Evolutionary conservation across 257 asterid genomes (phyloP), one percentile per base, ranked within the genome.

Genomic region (Solanum ossicruentum): DNA sequence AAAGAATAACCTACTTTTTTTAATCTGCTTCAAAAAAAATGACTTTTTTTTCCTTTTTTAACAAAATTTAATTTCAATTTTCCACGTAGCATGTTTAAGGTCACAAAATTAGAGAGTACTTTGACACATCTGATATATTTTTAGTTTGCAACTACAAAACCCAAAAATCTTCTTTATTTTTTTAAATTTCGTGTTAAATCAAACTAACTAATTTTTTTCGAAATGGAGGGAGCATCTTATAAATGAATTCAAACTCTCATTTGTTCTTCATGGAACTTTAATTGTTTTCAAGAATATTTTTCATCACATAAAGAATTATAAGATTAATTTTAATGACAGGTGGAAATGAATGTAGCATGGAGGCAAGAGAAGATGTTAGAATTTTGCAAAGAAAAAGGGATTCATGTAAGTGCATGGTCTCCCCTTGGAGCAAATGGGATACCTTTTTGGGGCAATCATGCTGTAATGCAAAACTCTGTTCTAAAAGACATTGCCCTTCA

Each of bases 341-440:
- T 93, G n/a, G 95, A 93, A 80, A 89, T 91, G 92, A 89, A 89
- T 81, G 91, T 88, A 17, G 88, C 86, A n/a, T 93, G 97, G 97
- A 92, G 88, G 36, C 97, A 93, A 61, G 45, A 84, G 8, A 89
- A 89, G 80, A 5, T 93, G 91, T 2, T 91, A 60, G 67, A 88
- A 28, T 89, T 89, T 36, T 88, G 92, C 81, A 82, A 87, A 70
- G 87, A 86, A 49, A 89, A 90, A 69, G 79, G 84, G 15, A 88
- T 93, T 70, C 83, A 72, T 23, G 84, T 93, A 4, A 63, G 90
- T 26, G 97, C 92, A 3, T 93, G 92, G 91, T 91, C 94, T 83
- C 95, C 95, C 0, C 89, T 92, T 51, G 93, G 91, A 67, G 88
- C 90, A 10, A 86, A 88, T 47, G 94, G 93, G 15, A 65, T 65